phyloP scores from a whole-genome alignment of 1,139 yeast species.

The Taphrina populina region DNA sequence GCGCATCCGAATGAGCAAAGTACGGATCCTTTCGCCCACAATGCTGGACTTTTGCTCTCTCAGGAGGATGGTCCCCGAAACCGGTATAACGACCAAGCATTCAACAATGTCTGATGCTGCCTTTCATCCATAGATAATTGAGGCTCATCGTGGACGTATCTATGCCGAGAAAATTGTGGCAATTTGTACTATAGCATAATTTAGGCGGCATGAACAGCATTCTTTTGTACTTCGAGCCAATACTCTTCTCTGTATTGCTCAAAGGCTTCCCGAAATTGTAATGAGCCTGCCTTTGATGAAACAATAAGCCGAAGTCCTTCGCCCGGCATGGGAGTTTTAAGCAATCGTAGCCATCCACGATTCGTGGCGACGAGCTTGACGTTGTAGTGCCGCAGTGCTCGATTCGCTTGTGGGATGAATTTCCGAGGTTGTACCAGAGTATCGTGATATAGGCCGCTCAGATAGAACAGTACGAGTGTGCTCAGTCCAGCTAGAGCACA shows the following conservation, averaged over 20 bases:
- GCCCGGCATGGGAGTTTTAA: conserved; percentile 1
- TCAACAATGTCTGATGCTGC: neutral
- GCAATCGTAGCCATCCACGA: conserved; percentile 22
- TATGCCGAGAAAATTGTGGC: neutral
- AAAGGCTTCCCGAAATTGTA: conserved; percentile 27
- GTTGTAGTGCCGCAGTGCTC: conserved; percentile 31
- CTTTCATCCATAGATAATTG: no score
- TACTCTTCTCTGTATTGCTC: conserved; percentile 24
- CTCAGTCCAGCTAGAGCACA: conserved; percentile 31
- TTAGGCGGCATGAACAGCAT: neutral
- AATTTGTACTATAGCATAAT: neutral
- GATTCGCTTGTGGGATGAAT: conserved; percentile 35
- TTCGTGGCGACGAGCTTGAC: conserved; percentile 29
- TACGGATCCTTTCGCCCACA: conserved; percentile 7
- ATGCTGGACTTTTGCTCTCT: conserved; percentile 5
- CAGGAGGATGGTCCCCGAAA: neutral
- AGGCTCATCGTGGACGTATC: no score
- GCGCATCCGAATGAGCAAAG: conserved; percentile 2
- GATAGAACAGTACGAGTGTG: conserved; percentile 31
- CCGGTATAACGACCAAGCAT: conserved; percentile 5
- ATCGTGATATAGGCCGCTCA: conserved; percentile 32
- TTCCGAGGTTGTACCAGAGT: conserved; percentile 31
- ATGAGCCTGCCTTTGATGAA: conserved; percentile 19
- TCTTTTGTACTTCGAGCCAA: conserved; percentile 27
- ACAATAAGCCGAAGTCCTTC: conserved; percentile 25